A percentile compares a stretch with the other conserved stretches of the same genome.
These are phyloP conservation scores for Rhizophora apiculata DNA, from an alignment of 345 rosid species.

Conservation along the genomic window DNA sequence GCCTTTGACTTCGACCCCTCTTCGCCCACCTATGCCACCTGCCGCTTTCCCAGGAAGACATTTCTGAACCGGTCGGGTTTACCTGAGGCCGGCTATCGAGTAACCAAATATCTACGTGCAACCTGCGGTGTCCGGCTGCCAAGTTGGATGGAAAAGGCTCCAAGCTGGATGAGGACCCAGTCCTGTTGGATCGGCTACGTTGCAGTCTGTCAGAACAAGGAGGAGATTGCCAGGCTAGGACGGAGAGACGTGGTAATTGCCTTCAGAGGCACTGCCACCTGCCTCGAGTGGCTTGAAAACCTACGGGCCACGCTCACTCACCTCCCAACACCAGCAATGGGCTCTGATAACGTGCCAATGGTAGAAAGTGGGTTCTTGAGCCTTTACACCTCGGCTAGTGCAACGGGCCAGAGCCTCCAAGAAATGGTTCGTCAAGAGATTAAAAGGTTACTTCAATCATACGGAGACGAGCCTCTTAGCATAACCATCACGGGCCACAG, in stretches of 20 bases:
- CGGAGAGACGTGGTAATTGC: constrained; percentile 86
- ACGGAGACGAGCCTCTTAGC: constrained; percentile 29
- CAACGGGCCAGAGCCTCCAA: constrained; percentile 18
- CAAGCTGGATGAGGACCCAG: constrained; percentile 55
- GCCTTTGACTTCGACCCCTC: constrained; percentile 73
- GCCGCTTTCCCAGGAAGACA: constrained; percentile 51
- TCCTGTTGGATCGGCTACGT: constrained; percentile 98
- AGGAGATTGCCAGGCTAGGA: constrained; percentile 76
- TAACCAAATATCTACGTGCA: constrained; percentile 61
- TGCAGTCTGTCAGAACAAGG: constrained; percentile 75
- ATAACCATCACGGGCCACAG: constrained; percentile 34
- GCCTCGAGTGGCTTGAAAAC: constrained; percentile 93
- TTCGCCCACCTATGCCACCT: constrained; percentile 57
- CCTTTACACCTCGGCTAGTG: constrained; percentile 23
- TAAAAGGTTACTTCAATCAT: constrained; percentile 11
- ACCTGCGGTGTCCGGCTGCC: constrained; percentile 76
- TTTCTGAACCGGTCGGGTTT: constrained; percentile 58
- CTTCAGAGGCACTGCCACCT: constrained; percentile 80
- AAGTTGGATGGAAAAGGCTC: constrained; percentile 62
- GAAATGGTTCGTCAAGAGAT: constrained; percentile 24
- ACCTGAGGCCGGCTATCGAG: constrained; percentile 57
- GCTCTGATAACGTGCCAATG: constrained; percentile 4
- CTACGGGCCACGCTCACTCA: constrained; percentile 68
- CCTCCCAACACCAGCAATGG: constrained; percentile 20
- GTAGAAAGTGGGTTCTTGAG: constrained; percentile 32